Evolutionary conservation across 805 yeast genomes (phyloP), one percentile per base, ranked within the genome.

Genomic region (Pichia manshurica): DNA sequence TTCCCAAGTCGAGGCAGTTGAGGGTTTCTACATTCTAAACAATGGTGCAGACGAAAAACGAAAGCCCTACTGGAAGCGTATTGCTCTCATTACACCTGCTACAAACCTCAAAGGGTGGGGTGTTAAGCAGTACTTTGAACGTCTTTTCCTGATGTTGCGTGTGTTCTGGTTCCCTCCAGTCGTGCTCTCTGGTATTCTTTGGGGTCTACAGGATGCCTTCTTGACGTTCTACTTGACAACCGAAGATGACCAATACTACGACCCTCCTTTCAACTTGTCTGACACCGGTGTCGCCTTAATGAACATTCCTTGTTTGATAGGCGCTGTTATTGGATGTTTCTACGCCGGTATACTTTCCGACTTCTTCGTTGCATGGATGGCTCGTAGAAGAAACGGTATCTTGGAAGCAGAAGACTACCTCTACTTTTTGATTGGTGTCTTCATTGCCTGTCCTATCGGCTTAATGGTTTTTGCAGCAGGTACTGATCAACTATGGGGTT

Each of bases 191-290:
- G 87, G 87, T 43, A 50, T 81, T n/a, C 78, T 84, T 53, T 85
- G 91, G 91, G 91, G 91, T 39, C 70, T 80, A 49, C 91, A 84
- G 62, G 88, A 83, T 59, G 85, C 88, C 0, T 81, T 83, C 59
- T 71, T 84, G 53, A 78, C 90, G 0, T 84, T 85, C 56, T 85
- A 84, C 62, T 63, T 85, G 52, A 84, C 90, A 2, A 77, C 86
- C 10, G 86, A 83, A 60, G 89, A 84, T 50, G 81, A 81, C 47
- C 68, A 71, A 53, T 84, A 79, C 66, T 78, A 79, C 45, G 81
- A 74, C 48, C 72, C 73, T 0, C 91, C 93, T 10, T 84, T 78
- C 73, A 75, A 76, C 62, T 82, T 82, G 58, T 70, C 80, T 15
- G 74, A 81, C 54, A 72, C 75, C 5, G 85, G 81, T 33, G 87